phyloP scores from a whole-genome alignment of 2,329 filamentous ascomycete species.

The Talaromyces atroroseus region DNA sequence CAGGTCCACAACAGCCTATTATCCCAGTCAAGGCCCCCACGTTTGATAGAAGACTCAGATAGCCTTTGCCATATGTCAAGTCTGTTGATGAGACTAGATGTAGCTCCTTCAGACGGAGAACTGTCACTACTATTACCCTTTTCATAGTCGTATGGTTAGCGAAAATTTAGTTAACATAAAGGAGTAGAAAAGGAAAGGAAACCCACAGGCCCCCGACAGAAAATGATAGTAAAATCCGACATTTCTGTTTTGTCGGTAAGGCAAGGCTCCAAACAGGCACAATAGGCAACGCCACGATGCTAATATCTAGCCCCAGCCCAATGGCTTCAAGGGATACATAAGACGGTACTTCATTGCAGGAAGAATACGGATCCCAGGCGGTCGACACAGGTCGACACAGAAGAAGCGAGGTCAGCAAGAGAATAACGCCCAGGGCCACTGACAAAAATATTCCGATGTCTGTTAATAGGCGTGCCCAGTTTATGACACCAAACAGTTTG shows the following conservation, averaged over 20 bases:
- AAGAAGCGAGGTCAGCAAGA: not conserved
- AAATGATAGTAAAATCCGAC: not conserved
- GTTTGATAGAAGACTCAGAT: constrained; percentile 4
- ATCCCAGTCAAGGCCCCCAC: not conserved
- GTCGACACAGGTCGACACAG: not conserved
- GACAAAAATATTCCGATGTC: not conserved
- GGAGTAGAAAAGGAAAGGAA: not conserved
- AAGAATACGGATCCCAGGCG: constrained; percentile 7
- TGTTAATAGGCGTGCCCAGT: not conserved
- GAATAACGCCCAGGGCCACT: not conserved
- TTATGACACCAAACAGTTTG: not conserved
- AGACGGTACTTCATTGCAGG: not conserved
- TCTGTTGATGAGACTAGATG: not conserved
- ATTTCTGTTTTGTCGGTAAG: not conserved
- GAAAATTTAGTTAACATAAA: too few relatives aligned
- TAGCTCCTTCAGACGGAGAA: not conserved
- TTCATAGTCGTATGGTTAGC: not conserved
- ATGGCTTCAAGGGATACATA: not conserved
- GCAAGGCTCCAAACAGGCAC: not conserved
- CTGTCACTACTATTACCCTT: constrained; percentile 3
- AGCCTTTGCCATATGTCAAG: constrained; percentile 1
- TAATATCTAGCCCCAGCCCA: not conserved
- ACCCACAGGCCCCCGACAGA: not conserved
- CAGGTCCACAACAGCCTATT: not conserved
- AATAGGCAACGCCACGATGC: not conserved